Base-by-base conservation (phyloP, 495 filamentous ascomycete genomes). In the Xylaria acuta region DNA sequence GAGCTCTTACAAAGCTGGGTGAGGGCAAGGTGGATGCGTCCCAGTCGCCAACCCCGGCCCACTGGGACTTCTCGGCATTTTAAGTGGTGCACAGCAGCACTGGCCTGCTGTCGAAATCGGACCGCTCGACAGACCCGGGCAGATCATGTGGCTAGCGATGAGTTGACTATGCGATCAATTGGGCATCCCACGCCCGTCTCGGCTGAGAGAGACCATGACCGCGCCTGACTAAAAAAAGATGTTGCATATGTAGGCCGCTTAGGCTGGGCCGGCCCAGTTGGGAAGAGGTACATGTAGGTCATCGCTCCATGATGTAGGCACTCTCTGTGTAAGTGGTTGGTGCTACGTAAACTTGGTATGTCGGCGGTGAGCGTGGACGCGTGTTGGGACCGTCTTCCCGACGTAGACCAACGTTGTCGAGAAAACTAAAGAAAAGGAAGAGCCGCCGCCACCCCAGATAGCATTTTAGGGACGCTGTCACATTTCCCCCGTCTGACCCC, bases 371-470 rank as follows among this genome's bases (percentile, higher is more conserved):
- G 60, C 45, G 69, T 56, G 59, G 12, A 43, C 68, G 68, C 58
- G 68, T 70, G 18, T 34, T 56, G 60, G 65, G 69, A 71, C 69
- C 69, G 69, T 71, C 47, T 71, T 71, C 59, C 69, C 69, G 69
- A 56, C 45, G 38, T 34, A 45, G 51, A 18, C 22, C 25, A 38
- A 45, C 27, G 20, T 60, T 45, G 67, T 59, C 45, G 2, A 3
- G 22, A 18, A 58, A 60, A 60, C 12, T 47, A 60, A 27, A 60
- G 53, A 60, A 58, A 69, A 69, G 53, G 53, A 47, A 69, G 53
- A 69, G 38, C 53, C 51, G 36, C 67, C 36, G n/a, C 67, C 53
- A 4, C 36, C n/a, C 18, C 8, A 34, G 11, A 25, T 67, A 6
- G 30, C 47, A 53, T 36, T 53, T 38, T 2, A 22, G 45, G 38